phyloP scores from a whole-genome alignment of 177 flowering plant species.

The Vitis hybrid region DNA sequence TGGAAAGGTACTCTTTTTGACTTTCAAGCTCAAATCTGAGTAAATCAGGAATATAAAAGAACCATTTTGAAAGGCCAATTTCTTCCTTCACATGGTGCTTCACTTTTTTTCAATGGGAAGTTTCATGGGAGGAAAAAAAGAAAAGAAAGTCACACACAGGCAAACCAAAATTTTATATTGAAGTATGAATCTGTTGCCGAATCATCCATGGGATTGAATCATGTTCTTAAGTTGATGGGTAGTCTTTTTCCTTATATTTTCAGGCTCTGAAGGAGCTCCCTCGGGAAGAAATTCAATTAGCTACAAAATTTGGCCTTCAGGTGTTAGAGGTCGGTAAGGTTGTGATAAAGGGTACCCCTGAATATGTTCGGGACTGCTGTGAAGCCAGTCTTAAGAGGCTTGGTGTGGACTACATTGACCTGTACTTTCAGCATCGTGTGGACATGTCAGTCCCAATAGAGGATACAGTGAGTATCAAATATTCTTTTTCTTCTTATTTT shows the following conservation, averaged over 20 bases:
- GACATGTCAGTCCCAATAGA: conserved; percentile 46
- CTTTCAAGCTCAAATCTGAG: no score
- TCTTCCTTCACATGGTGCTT: no score
- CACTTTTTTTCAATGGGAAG: no score
- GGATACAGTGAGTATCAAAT: conserved; percentile 30
- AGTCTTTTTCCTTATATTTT: background rate
- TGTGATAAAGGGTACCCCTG: conserved; percentile 44
- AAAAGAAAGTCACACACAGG: no score
- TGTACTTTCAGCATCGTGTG: conserved; percentile 43
- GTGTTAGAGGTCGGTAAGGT: conserved; percentile 1
- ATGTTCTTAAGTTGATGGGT: background rate
- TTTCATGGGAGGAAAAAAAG: no score
- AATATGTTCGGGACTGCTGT: conserved; percentile 49
- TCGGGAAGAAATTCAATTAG: conserved; percentile 44
- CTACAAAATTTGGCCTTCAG: conserved; percentile 44
- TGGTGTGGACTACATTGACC: conserved; percentile 40
- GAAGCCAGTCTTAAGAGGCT: conserved; percentile 46
- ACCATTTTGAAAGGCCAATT: no score
- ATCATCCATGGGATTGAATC: background rate
- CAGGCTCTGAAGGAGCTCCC: conserved; percentile 55
- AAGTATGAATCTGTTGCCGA: no score
- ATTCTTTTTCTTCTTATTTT: background rate
- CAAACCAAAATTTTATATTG: no score
- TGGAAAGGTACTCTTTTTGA: conserved; percentile 21
- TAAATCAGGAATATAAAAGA: no score